Percentiles rank a stretch among this genome's conserved stretches.
Evolutionary conservation across 805 yeast genomes (phyloP).

Genomic region (Kodamaea lidongshanica): DNA sequence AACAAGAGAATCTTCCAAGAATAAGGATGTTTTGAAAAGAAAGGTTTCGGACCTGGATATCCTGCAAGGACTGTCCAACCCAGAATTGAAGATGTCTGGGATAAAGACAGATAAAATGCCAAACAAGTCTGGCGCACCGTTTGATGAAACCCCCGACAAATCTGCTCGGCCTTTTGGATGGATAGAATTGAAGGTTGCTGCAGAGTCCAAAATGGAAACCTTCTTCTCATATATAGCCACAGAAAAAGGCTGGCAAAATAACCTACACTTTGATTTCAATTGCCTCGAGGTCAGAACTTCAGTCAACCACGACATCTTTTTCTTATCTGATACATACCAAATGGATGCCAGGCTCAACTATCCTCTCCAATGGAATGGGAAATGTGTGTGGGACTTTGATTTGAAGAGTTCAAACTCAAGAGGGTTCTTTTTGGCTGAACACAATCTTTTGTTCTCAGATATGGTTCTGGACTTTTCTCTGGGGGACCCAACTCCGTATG

Average conservation of each 20-base stretch:
- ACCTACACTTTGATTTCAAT: slow-evolving; percentile 38
- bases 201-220: slow-evolving; percentile 44
- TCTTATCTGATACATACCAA: slow-evolving; percentile 53
- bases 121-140: slow-evolving; percentile 3
- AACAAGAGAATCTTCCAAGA: slow-evolving; percentile 78
- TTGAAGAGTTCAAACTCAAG: slow-evolving; percentile 48
- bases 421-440: slow-evolving; percentile 74
- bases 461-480: slow-evolving; percentile 68
- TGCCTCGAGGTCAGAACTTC: slow-evolving; percentile 69
- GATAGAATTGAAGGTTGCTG: slow-evolving; percentile 65
- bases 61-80: too few species aligned
- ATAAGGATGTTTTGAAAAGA: slow-evolving; percentile 28
- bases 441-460: slow-evolving; percentile 66
- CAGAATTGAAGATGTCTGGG: too few species aligned
- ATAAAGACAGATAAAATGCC: neutral
- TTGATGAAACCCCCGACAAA: slow-evolving; percentile 8
- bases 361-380: slow-evolving; percentile 82
- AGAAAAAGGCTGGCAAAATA: slow-evolving; percentile 47
- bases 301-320: slow-evolving; percentile 79
- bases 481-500: slow-evolving; percentile 68
- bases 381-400: slow-evolving; percentile 60
- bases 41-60: slow-evolving; percentile 7
- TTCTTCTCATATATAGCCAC: slow-evolving; percentile 50
- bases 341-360: slow-evolving; percentile 54
- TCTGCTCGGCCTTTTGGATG: slow-evolving; percentile 76